phyloP scores from a whole-genome alignment of 768 basidiomycete genomes.

The Russula griseocarnosa region DNA sequence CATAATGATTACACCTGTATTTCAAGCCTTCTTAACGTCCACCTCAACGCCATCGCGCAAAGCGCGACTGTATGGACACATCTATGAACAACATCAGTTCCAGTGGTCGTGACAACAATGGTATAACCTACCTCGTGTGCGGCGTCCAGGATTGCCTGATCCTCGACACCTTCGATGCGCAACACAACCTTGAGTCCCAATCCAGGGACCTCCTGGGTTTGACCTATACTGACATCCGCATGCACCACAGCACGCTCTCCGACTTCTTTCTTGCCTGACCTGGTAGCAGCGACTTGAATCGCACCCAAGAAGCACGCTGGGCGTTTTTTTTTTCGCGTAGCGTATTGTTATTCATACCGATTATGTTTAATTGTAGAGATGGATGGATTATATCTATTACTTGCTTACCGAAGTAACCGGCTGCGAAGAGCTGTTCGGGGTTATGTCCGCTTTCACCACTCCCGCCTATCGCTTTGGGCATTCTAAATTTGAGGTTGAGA shows the following conservation, averaged over 20 bases:
- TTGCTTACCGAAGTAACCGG: slow-evolving; percentile 37
- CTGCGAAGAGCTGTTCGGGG: slow-evolving; percentile 30
- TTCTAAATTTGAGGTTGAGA: slow-evolving; percentile 22
- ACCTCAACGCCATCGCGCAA: slow-evolving; percentile 23
- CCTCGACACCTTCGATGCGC: slow-evolving; percentile 63
- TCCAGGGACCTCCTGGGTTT: slow-evolving; percentile 55
- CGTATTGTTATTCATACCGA: background rate
- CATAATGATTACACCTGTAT: too few species aligned
- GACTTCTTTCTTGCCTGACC: slow-evolving; percentile 51
- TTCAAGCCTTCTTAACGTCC: slow-evolving; percentile 25
- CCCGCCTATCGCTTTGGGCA: slow-evolving; percentile 24
- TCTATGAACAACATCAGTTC: slow-evolving; percentile 11
- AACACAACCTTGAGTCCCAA: slow-evolving; percentile 69
- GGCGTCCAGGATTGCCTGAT: slow-evolving; percentile 58
- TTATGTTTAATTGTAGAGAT: background rate
- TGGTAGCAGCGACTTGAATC: slow-evolving; percentile 54
- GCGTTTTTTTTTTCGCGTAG: background rate
- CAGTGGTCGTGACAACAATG: background rate
- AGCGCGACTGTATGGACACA: slow-evolving; percentile 30
- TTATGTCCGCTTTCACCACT: slow-evolving; percentile 25
- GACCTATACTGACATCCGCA: slow-evolving; percentile 58
- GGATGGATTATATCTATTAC: slow-evolving; percentile 15
- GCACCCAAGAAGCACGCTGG: slow-evolving; percentile 72
- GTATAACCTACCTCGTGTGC: slow-evolving; percentile 56
- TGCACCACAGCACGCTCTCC: slow-evolving; percentile 57